A percentile compares a stretch with the other conserved stretches of the same genome.
Conservation (phyloP, 495 filamentous ascomycete species). For the Tuber calosporum region DNA sequence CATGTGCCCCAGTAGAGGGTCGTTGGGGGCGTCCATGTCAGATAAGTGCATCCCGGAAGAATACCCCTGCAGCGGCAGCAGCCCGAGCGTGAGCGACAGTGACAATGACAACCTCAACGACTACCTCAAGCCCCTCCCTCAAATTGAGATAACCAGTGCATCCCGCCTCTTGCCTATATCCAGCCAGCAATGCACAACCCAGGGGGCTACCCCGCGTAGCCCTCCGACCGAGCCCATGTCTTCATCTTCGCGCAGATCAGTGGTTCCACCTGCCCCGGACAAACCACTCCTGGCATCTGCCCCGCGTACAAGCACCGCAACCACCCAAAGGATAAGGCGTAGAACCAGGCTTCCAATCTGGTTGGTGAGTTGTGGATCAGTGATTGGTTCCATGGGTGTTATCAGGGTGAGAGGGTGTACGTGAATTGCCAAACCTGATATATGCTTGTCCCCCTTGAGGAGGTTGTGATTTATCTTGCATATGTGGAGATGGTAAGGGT, state of each 20-base stretch:
- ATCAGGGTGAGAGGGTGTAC: not conserved
- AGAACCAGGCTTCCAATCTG: not conserved
- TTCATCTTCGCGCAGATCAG: not conserved
- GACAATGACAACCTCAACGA: not conserved
- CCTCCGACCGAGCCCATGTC: not conserved
- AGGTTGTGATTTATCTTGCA: not conserved
- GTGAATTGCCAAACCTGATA: not conserved
- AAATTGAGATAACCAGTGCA: not conserved
- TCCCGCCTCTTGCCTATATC: not conserved
- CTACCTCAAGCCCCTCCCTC: not conserved
- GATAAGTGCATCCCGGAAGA: not conserved
- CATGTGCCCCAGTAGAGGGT: not conserved
- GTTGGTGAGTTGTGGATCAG: not conserved
- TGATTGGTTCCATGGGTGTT: constrained; percentile 1
- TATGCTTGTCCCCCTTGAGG: not conserved
- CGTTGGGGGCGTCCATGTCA: too few relatives aligned
- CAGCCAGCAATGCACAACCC: not conserved
- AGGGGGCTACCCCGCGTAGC: not conserved
- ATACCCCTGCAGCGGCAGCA: not conserved
- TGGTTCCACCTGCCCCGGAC: not conserved
- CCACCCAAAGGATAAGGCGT: not conserved
- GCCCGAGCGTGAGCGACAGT: not conserved
- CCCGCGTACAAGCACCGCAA: not conserved
- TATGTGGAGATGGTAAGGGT: not conserved
- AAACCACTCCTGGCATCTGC: not conserved